Base-by-base conservation (phyloP, 2,329 filamentous ascomycete species). In the Sarocladium kiliense region DNA sequence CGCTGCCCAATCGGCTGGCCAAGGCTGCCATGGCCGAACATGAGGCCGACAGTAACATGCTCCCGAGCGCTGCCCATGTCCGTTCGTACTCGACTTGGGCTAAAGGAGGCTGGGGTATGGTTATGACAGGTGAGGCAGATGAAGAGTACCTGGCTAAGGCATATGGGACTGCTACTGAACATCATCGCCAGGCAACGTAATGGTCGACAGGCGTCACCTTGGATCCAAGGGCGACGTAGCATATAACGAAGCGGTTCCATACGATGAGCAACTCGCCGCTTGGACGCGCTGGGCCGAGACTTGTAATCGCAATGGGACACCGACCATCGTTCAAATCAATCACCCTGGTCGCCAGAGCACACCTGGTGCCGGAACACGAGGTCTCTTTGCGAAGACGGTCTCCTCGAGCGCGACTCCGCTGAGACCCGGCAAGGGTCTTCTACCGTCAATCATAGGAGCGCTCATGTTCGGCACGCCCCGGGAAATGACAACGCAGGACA, bases 401-500 rank as follows among this genome's bases (percentile, higher is more conserved):
- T 74, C 75, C 0, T 74, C 77, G 0, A 75, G 72, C 30, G 63
- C 77, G 0, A 64, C 80, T 0, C 67, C 71, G 0, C 50, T 81
- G 14, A 60, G 70, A 2, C 62, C 80, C 7, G 77, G 77, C 0
- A 34, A 64, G 0, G 68, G 72, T 0, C 14, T 72, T 2, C 2
- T 78, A 2, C 65, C 72, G 0, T 60, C 59, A 18, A 19, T 72
- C 2, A 32, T 69, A 0, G 64, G 63, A 2, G 54, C 54, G 0
- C n/a, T 80, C 1, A 39, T 75, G 0, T 79, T 81, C 54, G 78
- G 80, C 2, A 77, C 74, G 1, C 84, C 84, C 0, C 74, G 76
- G 44, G 84, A 76, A 53, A 82, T 87, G 79, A 78, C 72, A 0
- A 26, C 65, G 0, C 63, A 65, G 0, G 86, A 91, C 42, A 91